Conservation (phyloP, 495 filamentous ascomycete species). For the Lichenothelia convexa region DNA sequence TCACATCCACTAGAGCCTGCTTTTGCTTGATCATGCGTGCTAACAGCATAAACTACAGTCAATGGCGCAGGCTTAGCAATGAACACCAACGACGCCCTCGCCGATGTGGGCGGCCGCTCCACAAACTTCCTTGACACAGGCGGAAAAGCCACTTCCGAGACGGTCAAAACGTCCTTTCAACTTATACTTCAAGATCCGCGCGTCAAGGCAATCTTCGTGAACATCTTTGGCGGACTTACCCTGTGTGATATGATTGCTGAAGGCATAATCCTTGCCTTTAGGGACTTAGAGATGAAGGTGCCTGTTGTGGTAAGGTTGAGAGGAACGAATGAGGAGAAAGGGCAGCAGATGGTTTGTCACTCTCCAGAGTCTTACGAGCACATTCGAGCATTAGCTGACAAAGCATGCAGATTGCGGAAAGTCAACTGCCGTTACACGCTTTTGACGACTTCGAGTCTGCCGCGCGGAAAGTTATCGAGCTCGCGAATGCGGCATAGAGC, state of each 20-base stretch:
- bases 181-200: slow-evolving; percentile 51
- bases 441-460: slow-evolving; percentile 75
- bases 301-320: slow-evolving; percentile 72
- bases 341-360: slow-evolving; percentile 46
- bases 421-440: slow-evolving; percentile 51
- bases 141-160: slow-evolving; percentile 75
- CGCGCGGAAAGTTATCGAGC: slow-evolving; percentile 50
- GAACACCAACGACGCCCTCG: slow-evolving; percentile 74
- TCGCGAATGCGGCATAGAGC: slow-evolving; percentile 26
- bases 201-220: slow-evolving; percentile 64
- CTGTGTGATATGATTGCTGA: slow-evolving; percentile 77
- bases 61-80: slow-evolving; percentile 85
- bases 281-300: slow-evolving; percentile 46
- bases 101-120: slow-evolving; percentile 40
- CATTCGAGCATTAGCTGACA: not conserved
- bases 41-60: too few species aligned
- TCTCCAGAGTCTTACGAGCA: too few species aligned
- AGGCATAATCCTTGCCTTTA: slow-evolving; percentile 61
- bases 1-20: too few species aligned
- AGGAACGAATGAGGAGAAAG: slow-evolving; percentile 65
- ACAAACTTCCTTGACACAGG: slow-evolving; percentile 84
- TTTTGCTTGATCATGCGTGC: too few species aligned
- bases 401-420: slow-evolving; percentile 42
- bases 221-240: slow-evolving; percentile 81
- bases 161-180: slow-evolving; percentile 58